Base-by-base conservation (phyloP, 1,284 basidiomycete species). In the Lignosus rhinocerotis region DNA sequence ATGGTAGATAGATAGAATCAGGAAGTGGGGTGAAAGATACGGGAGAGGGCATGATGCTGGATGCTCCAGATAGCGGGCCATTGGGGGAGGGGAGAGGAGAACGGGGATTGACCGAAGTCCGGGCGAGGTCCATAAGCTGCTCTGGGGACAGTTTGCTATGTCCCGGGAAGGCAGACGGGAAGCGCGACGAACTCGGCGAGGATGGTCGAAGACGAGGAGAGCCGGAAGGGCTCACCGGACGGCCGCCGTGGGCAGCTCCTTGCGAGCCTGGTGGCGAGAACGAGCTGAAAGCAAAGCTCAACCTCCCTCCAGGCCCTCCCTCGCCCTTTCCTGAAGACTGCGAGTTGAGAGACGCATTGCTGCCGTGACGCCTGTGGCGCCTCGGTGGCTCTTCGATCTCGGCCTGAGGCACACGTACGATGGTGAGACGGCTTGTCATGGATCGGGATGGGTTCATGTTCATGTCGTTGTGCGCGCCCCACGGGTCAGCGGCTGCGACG, bases 21-120 rank as follows among this genome's bases (percentile, higher is more conserved):
- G 88, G 86, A 1, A 93, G 78, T 1, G 84, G 82, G 1, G 86
- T 90, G 69, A 92, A 92, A 0, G 82, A 82, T 6, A 81, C 81
- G 3, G 80, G 81, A 33, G 55, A 16, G 43, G 19, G 51, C 12
- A 38, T 36, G 34, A 47, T 9, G 32, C 33, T 16, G 33, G 42
- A 25, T 31, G 53, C 21, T 47, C 53, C 43, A 1, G 72, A 64
- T 60, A 69, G 58, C 3, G 70, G 66, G 38, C 39, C 49, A 41
- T 47, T 45, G 12, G 63, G 61, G 6, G 60, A 55, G 11, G 61
- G 60, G 2, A 66, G 31, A 0, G 73, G 67, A 19, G 59, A 59
- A 30, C 70, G 76, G 2, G 83, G 84, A 54, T 76, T 73, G n/a
- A 80, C 80, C 3, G 87, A 81, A 43, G 82, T 78, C 43, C 81